A percentile compares a stretch with the other conserved stretches of the same genome.
Conservation (phyloP, 352 stramenopile genomes). For the Globisporangium okanoganense region DNA sequence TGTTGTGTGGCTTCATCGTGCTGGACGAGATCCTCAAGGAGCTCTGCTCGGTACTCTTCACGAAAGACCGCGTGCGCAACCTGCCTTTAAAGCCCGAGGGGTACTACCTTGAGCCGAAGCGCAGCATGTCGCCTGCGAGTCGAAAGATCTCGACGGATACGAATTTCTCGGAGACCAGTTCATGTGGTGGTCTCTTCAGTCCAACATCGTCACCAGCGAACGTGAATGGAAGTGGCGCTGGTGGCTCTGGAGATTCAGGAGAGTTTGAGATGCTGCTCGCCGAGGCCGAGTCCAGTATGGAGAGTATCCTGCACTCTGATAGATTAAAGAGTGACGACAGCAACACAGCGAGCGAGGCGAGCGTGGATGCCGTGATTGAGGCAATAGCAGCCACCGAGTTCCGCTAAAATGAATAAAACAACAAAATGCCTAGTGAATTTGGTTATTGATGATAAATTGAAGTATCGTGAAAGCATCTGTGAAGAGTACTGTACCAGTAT, state of each 20-base stretch:
- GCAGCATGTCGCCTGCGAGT: constrained; percentile 24
- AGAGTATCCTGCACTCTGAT: constrained; percentile 24
- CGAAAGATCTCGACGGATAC: constrained; percentile 26
- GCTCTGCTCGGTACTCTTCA: constrained; percentile 77
- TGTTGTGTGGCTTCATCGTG: constrained; percentile 74
- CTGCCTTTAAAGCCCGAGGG: constrained; percentile 79
- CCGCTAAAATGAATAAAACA: neutral
- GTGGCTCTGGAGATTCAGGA: constrained; percentile 21
- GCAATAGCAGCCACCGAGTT: constrained; percentile 12
- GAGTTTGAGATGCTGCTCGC: constrained; percentile 69
- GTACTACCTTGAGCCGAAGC: constrained; percentile 78
- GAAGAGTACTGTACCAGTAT: too few relatives aligned
- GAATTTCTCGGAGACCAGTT: constrained; percentile 41
- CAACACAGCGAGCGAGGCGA: constrained; percentile 7
- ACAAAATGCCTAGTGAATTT: neutral
- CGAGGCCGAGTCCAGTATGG: constrained; percentile 72
- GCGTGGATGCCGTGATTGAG: constrained; percentile 15
- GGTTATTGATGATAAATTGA: too few relatives aligned
- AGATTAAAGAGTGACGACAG: neutral
- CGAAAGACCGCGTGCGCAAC: constrained; percentile 62
- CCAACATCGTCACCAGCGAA: constrained; percentile 8
- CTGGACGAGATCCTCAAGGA: constrained; percentile 86
- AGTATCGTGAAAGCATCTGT: too few relatives aligned
- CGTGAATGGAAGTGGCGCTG: constrained; percentile 6
- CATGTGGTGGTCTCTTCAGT: constrained; percentile 9